Evolutionary conservation across 2,329 filamentous ascomycete species (phyloP).

Genomic region (Fusarium udum): DNA sequence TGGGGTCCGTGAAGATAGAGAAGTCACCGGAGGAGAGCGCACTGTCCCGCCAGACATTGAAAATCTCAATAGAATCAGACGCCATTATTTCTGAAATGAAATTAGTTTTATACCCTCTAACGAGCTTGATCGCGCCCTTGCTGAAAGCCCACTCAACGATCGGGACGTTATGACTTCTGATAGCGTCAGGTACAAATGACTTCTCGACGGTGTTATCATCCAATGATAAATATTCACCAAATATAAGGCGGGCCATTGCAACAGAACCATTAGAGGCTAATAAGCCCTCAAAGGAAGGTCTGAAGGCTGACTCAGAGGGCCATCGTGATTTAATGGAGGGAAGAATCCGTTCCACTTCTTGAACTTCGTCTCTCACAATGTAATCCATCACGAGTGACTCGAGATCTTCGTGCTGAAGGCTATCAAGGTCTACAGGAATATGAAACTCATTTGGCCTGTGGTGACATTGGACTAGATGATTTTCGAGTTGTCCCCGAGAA

Average conservation of each 20-base stretch:
- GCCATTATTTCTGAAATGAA: neutral
- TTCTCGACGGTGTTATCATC: accelerated
- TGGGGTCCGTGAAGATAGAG: too few relatives aligned
- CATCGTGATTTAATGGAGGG: neutral
- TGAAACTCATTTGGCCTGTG: accelerated
- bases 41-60: neutral
- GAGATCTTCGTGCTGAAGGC: neutral
- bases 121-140: accelerated
- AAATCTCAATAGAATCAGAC: neutral
- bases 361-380: neutral
- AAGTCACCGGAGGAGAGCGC: neutral
- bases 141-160: neutral
- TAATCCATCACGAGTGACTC: neutral
- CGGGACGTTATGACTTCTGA: accelerated
- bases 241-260: neutral
- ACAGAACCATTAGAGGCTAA: neutral
- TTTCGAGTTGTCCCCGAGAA: neutral
- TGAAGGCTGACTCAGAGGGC: accelerated
- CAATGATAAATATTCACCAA: neutral
- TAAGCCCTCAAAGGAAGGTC: accelerated
- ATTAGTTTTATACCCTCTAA: accelerated
- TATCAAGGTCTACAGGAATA: accelerated
- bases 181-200: neutral
- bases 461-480: neutral
- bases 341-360: neutral